These are phyloP conservation scores for Rhodocollybia butyracea DNA, from an alignment of 768 basidiomycete genomes.

Conservation along the genomic window DNA sequence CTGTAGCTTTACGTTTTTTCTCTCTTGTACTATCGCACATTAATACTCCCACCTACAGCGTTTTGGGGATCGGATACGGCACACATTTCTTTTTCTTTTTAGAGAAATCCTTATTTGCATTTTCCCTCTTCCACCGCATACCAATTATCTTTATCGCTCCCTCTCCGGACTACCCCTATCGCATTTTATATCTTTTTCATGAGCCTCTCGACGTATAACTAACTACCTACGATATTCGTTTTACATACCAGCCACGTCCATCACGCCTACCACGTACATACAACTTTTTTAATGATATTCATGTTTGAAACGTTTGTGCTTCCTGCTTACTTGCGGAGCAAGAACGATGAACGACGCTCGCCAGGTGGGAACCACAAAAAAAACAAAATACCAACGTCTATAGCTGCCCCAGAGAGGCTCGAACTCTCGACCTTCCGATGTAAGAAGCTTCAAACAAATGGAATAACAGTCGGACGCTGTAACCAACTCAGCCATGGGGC, in stretches of 20 bases:
- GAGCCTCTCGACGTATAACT: not conserved
- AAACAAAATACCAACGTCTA: too few relatives aligned
- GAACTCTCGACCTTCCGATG: conserved; percentile 2
- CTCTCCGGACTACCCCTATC: too few relatives aligned
- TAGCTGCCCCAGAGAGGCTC: not conserved
- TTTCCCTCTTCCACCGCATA: too few relatives aligned
- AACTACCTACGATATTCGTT: not conserved
- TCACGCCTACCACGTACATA: too few relatives aligned
- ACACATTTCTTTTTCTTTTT: too few relatives aligned
- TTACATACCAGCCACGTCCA: too few relatives aligned
- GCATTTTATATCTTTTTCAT: not conserved
- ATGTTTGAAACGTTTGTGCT: too few relatives aligned
- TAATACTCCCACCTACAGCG: not conserved
- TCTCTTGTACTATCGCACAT: not conserved
- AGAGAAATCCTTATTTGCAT: too few relatives aligned
- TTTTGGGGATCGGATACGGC: too few relatives aligned
- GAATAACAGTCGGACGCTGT: conserved; percentile 56
- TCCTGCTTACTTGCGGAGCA: not conserved
- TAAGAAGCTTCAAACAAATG: too few relatives aligned
- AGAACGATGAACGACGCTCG: not conserved
- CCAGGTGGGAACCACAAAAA: not conserved
- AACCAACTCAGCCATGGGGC: conserved; percentile 78
- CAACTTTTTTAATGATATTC: too few relatives aligned
- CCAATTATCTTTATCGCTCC: not conserved
- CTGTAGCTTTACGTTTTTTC: not conserved